Conservation (phyloP, 2,329 filamentous ascomycete genomes). For the Penicillium rolfsii region DNA sequence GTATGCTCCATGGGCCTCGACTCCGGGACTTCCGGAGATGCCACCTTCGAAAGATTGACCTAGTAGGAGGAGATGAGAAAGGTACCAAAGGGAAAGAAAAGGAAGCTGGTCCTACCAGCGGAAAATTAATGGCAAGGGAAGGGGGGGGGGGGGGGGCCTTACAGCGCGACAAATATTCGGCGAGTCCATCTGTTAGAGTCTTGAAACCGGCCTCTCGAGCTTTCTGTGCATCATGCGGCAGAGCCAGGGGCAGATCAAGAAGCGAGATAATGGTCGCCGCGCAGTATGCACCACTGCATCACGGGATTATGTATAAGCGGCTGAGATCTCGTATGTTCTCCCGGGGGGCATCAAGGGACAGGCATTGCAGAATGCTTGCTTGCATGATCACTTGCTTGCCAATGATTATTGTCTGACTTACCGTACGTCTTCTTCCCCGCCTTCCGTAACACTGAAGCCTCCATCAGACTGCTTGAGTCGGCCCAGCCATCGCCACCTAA, state of each 20-base stretch:
- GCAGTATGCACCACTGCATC: conserved; percentile 81
- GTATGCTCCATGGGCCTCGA: conserved; percentile 95
- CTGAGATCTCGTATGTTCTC: conserved; percentile 19
- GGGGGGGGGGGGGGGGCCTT: conserved; percentile 44
- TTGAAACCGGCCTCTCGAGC: conserved; percentile 65
- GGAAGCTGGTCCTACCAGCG: not conserved
- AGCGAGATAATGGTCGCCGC: conserved; percentile 82
- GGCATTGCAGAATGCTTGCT: not conserved
- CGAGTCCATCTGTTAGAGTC: conserved; percentile 71
- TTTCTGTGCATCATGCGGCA: conserved; percentile 70
- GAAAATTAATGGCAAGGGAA: not conserved
- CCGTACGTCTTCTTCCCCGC: conserved; percentile 92
- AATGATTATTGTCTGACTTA: conserved; percentile 46
- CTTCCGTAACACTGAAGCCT: conserved; percentile 83
- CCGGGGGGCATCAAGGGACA: conserved; percentile 12
- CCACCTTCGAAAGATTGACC: conserved; percentile 95
- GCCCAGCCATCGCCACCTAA: conserved; percentile 81
- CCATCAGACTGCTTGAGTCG: conserved; percentile 83
- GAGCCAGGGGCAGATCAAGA: conserved; percentile 77
- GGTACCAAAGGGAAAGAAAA: conserved; percentile 13
- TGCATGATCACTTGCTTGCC: not conserved
- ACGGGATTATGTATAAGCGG: conserved; percentile 19
- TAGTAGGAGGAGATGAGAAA: conserved; percentile 37
- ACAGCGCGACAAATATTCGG: conserved; percentile 80
- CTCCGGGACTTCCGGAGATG: conserved; percentile 79